A percentile compares a stretch with the other conserved stretches of the same genome.
Conservation (phyloP, 1,284 basidiomycete genomes). For the Meripilus lineatus region DNA sequence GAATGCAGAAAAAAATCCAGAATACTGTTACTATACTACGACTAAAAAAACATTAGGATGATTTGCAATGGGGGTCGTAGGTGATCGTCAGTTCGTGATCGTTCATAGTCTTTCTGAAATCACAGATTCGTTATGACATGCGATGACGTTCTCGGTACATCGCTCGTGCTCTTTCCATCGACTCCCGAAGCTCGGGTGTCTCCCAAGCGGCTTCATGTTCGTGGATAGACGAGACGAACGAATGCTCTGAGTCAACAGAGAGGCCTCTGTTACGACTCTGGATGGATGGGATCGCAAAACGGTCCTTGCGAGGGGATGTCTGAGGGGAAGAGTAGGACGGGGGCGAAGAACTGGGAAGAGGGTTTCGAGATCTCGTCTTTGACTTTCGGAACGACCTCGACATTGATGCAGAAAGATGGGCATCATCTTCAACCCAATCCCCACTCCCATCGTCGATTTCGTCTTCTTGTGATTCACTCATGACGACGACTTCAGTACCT, state of each 20-base stretch:
- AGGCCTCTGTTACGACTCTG: conserved; percentile 14
- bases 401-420: conserved; percentile 18
- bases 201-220: conserved; percentile 42
- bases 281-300: conserved; percentile 20
- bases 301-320: conserved; percentile 28
- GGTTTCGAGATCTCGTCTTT: conserved; percentile 22
- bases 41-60: background rate
- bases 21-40: background rate
- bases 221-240: conserved; percentile 22
- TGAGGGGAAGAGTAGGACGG: conserved; percentile 26
- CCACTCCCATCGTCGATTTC: conserved; percentile 70
- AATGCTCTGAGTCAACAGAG: conserved; percentile 28
- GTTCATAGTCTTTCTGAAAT: conserved; percentile 1
- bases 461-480: conserved; percentile 66
- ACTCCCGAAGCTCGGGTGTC: conserved; percentile 56
- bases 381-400: conserved; percentile 26
- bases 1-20: background rate
- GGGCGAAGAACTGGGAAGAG: conserved; percentile 9
- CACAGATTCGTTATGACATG: conserved; percentile 9
- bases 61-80: background rate
- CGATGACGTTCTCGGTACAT: conserved; percentile 24
- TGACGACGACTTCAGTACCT: conserved; percentile 64
- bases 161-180: conserved; percentile 58
- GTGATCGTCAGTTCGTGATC: background rate
- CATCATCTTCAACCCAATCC: conserved; percentile 44